These are phyloP conservation scores for Myochromella boudieri DNA, from an alignment of 768 basidiomycete genomes.

Conservation along the genomic window DNA sequence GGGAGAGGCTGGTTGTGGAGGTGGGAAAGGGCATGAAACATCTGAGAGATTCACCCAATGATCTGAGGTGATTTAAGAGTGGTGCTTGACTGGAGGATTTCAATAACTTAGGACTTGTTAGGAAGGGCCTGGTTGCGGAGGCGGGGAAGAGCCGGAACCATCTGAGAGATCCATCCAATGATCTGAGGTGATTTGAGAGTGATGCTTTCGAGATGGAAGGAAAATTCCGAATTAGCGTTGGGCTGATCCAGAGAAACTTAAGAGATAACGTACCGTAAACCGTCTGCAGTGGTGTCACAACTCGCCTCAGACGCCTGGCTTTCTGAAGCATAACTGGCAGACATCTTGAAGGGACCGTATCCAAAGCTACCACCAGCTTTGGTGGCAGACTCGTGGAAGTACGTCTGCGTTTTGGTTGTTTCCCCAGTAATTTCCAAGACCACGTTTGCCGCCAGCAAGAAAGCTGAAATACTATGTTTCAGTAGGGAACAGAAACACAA, in stretches of 20 bases:
- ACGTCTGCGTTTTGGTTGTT: background rate
- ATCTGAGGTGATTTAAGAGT: too few species aligned
- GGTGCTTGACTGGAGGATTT: too few species aligned
- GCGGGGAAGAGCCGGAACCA: background rate
- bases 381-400: background rate
- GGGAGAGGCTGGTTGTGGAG: too few species aligned
- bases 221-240: background rate
- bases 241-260: background rate
- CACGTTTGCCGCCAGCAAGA: slow-evolving; percentile 6
- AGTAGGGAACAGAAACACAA: background rate
- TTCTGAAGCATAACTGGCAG: background rate
- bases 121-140: too few species aligned
- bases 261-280: slow-evolving; percentile 1
- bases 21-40: too few species aligned
- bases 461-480: background rate
- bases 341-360: slow-evolving; percentile 5
- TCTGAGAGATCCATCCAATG: background rate
- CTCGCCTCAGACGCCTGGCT: background rate
- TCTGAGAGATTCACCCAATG: too few species aligned
- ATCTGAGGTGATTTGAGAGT: background rate
- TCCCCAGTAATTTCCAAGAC: slow-evolving; percentile 2
- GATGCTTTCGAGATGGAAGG: background rate
- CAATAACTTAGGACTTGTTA: too few species aligned
- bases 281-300: slow-evolving; percentile 2
- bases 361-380: background rate